Evolutionary conservation across 2,329 filamentous ascomycete genomes (phyloP), one percentile per base, ranked within the genome.

Genomic region (Trichoderma endophyticum): DNA sequence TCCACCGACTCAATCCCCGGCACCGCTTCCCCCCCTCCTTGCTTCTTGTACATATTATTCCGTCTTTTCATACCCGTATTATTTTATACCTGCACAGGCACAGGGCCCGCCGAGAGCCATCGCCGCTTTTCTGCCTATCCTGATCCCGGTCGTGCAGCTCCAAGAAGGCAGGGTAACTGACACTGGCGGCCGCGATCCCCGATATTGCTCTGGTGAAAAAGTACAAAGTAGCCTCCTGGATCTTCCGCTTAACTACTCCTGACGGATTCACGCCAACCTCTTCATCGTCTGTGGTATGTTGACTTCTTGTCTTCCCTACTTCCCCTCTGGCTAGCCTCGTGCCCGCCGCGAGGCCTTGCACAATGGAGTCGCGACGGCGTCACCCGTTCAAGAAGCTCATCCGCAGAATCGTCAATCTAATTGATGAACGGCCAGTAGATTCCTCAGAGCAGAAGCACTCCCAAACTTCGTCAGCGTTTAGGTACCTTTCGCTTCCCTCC

Each of bases 311-410:
- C 63, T 61, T 32, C 36, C 69, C 61, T 67, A 36, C 21, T 28
- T 59, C 62, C 66, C 34, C 21, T 60, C 34, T 57, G 48, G 26
- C 64, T 11, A 60, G 66, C 34, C 18, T 64, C 39, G 32, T 64
- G 60, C 15, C 43, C 48, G 43, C 71, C 56, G 43, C 60, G 32
- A 59, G 64, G 43, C 68, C 48, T 62, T 48, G 56, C 73, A 75
- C 59, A 62, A 80, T 79, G 78, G 75, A 78, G 48, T 62, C 69
- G 57, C 72, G 70, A 54, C 75, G 72, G 60, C 77, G 73, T 57
- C 74, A 74, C 60, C 68, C 75, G 62, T 76, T 81, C 32, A 75
- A 76, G 61, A 80, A 76, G 73, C 80, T 82, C 73, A 82, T 81
- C 34, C 70, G 73, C 70, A 76, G 74, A 71, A 59, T 81, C 78